These are phyloP conservation scores for Skeletonema grethae DNA, from an alignment of 108 stramenopile species.

Conservation along the genomic window DNA sequence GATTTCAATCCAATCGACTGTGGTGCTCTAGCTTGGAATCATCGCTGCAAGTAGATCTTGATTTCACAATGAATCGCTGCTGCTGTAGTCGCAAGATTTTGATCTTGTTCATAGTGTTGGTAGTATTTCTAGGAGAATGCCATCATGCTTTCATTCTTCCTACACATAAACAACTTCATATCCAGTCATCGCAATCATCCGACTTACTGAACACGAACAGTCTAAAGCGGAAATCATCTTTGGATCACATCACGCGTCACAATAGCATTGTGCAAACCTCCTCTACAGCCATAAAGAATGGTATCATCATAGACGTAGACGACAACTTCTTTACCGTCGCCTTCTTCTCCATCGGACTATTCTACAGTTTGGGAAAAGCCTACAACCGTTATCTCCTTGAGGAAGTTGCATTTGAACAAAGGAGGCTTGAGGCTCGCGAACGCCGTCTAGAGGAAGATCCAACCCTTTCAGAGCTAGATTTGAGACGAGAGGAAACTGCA, in stretches of 20 bases:
- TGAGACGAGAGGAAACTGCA: conserved; percentile 41
- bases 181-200: background rate
- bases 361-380: conserved; percentile 46
- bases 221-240: background rate
- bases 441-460: conserved; percentile 37
- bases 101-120: background rate
- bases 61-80: background rate
- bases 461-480: conserved; percentile 25
- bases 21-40: too few species aligned
- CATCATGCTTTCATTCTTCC: background rate
- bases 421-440: conserved; percentile 40
- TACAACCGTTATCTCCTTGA: conserved; percentile 50
- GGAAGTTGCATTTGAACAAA: conserved; percentile 48
- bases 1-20: conserved; percentile 8
- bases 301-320: conserved; percentile 44
- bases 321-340: conserved; percentile 51
- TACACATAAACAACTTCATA: background rate
- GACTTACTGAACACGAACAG: background rate
- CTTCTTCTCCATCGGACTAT: conserved; percentile 47
- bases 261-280: background rate
- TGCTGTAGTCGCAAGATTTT: background rate
- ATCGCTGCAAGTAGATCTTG: too few species aligned
- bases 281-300: conserved; percentile 29
- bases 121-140: background rate
- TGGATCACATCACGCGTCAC: background rate